Base-by-base conservation (phyloP, 495 filamentous ascomycete species). In the Aspergillus egyptiacus region DNA sequence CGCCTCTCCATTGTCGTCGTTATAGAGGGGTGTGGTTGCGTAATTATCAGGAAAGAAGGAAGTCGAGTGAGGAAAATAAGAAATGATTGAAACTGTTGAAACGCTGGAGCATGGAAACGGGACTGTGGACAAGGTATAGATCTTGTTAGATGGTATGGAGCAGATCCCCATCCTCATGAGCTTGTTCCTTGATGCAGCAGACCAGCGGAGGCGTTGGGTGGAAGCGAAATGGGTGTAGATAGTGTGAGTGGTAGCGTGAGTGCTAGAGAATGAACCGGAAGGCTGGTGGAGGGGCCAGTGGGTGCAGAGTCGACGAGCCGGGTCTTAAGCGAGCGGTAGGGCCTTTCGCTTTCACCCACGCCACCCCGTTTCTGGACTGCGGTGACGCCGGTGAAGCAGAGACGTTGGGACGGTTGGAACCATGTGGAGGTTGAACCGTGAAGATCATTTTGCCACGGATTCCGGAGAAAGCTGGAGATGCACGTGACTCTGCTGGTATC, bases 241-340 rank as follows among this genome's bases (percentile, higher is more conserved):
- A 33, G 41, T 2, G 5, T 33, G 27, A 32, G 28, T 33, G 41
- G 27, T 63, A 64, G 62, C 39, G 25, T 65, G 62, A 55, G 66
- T 67, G 62, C 63, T 59, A 63, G 59, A 63, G 56, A 69, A 67
- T 64, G 60, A 63, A 48, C 60, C 62, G 65, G 61, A 55, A 55
- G 32, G 18, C 38, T 17, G 6, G 10, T 33, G 22, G 28, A 37
- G 34, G 51, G 40, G 48, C 22, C 19, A 22, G 44, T 44, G 44
- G 49, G 47, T 56, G 57, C 57, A 39, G 53, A 40, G 40, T 52
- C 36, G 31, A 14, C 34, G 18, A 37, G 36, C 32, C 18, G 41
- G 33, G 50, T 38, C 2, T 50, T 59, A 60, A 56, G 55, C 54
- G 58, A 61, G 52, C 3, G 35, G 32, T 43, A 35, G 48, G 46